Conservation (phyloP, 1,139 yeast genomes). For the Sugiyamaella japonica region DNA sequence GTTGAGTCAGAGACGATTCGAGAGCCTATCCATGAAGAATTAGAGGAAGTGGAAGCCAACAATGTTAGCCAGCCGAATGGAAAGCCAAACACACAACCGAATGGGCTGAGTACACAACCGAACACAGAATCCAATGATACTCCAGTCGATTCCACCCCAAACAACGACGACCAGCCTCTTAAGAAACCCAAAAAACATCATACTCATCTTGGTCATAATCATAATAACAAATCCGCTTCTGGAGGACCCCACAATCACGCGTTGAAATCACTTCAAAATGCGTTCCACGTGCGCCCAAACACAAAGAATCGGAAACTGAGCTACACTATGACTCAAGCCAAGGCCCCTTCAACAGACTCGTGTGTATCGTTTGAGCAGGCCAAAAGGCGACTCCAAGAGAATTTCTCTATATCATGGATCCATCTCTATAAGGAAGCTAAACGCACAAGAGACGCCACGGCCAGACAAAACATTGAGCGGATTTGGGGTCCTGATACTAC, state of each 20-base stretch:
- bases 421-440: slow-evolving; percentile 38
- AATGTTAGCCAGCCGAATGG: neutral
- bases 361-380: slow-evolving; percentile 40
- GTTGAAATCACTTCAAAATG: slow-evolving; percentile 19
- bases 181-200: slow-evolving; percentile 10
- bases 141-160: neutral
- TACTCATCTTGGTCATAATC: slow-evolving; percentile 6
- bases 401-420: slow-evolving; percentile 75
- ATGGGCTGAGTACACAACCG: too few relatives aligned
- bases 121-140: neutral
- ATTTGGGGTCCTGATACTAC: slow-evolving; percentile 51
- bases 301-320: slow-evolving; percentile 12
- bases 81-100: neutral
- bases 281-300: slow-evolving; percentile 19
- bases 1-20: neutral
- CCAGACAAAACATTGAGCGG: slow-evolving; percentile 53
- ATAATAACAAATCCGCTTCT: neutral
- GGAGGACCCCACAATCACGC: slow-evolving; percentile 6
- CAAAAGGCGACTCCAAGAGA: slow-evolving; percentile 38
- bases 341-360: slow-evolving; percentile 30
- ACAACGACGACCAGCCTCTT: neutral
- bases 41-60: neutral
- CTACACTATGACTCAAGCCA: slow-evolving; percentile 28
- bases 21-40: slow-evolving; percentile 2
- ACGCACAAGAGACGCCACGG: slow-evolving; percentile 42